Evolutionary conservation across 768 basidiomycete genomes (phyloP).

Genomic region (Boletus subcaerulescens): DNA sequence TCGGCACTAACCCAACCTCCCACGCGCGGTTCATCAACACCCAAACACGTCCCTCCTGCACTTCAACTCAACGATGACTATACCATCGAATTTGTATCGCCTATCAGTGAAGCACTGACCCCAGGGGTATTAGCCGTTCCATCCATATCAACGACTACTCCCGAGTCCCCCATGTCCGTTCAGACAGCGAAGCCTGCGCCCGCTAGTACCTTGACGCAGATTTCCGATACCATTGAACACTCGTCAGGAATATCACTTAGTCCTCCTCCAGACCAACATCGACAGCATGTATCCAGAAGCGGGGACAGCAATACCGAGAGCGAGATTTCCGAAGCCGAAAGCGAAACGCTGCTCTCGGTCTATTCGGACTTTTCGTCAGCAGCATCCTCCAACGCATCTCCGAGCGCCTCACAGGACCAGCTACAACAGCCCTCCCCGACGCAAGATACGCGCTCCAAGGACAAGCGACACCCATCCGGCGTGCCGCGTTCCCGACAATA

Average conservation of each 20-base stretch:
- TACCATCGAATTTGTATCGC: conserved; percentile 19
- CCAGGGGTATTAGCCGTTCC: conserved; percentile 51
- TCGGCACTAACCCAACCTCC: conserved; percentile 10
- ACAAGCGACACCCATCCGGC: conserved; percentile 33
- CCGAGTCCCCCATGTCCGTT: conserved; percentile 36
- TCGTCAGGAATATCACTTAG: conserved; percentile 29
- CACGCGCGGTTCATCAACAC: conserved; percentile 9
- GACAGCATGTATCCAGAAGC: conserved; percentile 20
- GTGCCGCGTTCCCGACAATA: conserved; percentile 53
- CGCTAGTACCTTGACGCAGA: conserved; percentile 11
- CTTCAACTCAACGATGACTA: conserved; percentile 27
- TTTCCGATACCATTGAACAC: conserved; percentile 7
- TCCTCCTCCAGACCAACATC: conserved; percentile 26
- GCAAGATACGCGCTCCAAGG: conserved; percentile 22
- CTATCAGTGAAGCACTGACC: conserved; percentile 17
- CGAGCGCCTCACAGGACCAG: conserved; percentile 31
- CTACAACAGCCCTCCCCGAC: conserved; percentile 15
- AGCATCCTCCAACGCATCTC: conserved; percentile 30
- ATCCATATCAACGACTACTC: conserved; percentile 49
- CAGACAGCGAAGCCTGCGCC: conserved; percentile 18
- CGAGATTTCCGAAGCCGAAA: conserved; percentile 34
- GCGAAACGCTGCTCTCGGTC: conserved; percentile 28
- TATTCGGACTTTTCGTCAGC: conserved; percentile 37
- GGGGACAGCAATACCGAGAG: conserved; percentile 28
- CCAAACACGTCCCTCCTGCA: conserved; percentile 25